Percentiles rank a stretch among this genome's conserved stretches.
Conservation (phyloP, 805 yeast genomes). For the Nadsonia fulvescens region DNA sequence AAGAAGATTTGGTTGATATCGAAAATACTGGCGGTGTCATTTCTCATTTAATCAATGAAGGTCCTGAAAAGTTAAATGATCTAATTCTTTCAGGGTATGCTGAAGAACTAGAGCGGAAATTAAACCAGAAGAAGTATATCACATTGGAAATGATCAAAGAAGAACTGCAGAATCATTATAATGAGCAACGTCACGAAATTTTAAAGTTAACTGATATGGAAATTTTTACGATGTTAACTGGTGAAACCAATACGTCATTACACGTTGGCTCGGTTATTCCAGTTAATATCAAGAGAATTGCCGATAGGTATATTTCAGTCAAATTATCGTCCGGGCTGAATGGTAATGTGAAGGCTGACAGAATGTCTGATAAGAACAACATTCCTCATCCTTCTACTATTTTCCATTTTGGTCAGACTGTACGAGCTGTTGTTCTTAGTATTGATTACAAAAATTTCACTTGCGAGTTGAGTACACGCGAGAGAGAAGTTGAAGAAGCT, state of each 20-base stretch:
- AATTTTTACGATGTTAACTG: slow-evolving; percentile 76
- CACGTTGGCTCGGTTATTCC: slow-evolving; percentile 57
- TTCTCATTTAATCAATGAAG: slow-evolving; percentile 49
- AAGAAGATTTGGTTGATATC: slow-evolving; percentile 69
- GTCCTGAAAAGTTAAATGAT: slow-evolving; percentile 67
- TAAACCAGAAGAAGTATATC: slow-evolving; percentile 45
- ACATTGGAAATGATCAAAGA: slow-evolving; percentile 70
- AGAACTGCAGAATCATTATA: slow-evolving; percentile 76
- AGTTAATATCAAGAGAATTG: slow-evolving; percentile 46
- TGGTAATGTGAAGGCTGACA: slow-evolving; percentile 24
- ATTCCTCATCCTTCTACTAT: slow-evolving; percentile 12
- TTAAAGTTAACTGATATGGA: slow-evolving; percentile 47
- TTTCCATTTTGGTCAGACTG: slow-evolving; percentile 47
- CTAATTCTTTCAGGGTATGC: slow-evolving; percentile 84
- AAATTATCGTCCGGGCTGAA: slow-evolving; percentile 45
- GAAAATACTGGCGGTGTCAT: slow-evolving; percentile 74
- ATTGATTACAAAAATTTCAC: slow-evolving; percentile 60
- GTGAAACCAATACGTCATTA: slow-evolving; percentile 59
- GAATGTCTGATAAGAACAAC: slow-evolving; percentile 20
- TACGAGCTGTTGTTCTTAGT: slow-evolving; percentile 59
- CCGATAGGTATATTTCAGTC: slow-evolving; percentile 25
- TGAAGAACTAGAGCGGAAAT: slow-evolving; percentile 54
- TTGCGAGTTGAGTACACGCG: slow-evolving; percentile 56
- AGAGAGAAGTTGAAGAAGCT: slow-evolving; percentile 43
- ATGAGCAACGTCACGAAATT: slow-evolving; percentile 65